A percentile compares a stretch with the other conserved stretches of the same genome.
Conservation (phyloP, 1,284 basidiomycete genomes). For the Ganoderma lucidum region DNA sequence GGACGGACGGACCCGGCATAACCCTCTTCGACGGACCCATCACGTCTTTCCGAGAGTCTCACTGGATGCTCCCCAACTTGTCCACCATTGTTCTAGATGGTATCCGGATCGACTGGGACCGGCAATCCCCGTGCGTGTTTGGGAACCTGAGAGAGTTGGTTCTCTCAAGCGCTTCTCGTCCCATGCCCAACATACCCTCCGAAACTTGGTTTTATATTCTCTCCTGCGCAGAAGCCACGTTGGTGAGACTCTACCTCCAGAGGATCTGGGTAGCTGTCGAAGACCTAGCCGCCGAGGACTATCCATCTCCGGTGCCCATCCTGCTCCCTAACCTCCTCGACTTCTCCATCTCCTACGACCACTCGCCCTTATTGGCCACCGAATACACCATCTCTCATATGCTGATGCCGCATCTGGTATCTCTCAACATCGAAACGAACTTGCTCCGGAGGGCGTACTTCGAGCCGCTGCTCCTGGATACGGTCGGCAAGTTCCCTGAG, state of each 20-base stretch:
- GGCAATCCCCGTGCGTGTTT: slow-evolving; percentile 10
- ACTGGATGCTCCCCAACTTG: slow-evolving; percentile 42
- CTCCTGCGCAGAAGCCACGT: slow-evolving; percentile 39
- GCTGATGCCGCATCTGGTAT: slow-evolving; percentile 38
- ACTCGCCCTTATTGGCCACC: background rate
- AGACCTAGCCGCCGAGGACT: background rate
- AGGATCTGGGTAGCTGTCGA: slow-evolving; percentile 48
- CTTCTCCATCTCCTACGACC: slow-evolving; percentile 37
- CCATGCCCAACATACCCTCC: slow-evolving; percentile 53
- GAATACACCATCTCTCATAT: slow-evolving; percentile 56
- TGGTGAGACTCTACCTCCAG: slow-evolving; percentile 47
- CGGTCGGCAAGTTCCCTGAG: slow-evolving; percentile 53
- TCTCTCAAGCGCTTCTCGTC: slow-evolving; percentile 52
- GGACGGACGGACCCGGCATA: background rate
- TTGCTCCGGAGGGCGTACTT: slow-evolving; percentile 37
- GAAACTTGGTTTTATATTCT: slow-evolving; percentile 60
- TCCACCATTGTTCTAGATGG: slow-evolving; percentile 60
- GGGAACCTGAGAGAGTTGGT: background rate
- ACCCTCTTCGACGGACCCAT: slow-evolving; percentile 11
- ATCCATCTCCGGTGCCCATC: slow-evolving; percentile 43
- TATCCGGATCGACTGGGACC: slow-evolving; percentile 62
- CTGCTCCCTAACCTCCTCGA: slow-evolving; percentile 54
- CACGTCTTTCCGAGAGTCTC: background rate
- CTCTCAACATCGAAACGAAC: background rate
- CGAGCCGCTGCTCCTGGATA: slow-evolving; percentile 52